Base-by-base conservation (phyloP, 306 rosid genomes). In the Trifolium fragiferum region DNA sequence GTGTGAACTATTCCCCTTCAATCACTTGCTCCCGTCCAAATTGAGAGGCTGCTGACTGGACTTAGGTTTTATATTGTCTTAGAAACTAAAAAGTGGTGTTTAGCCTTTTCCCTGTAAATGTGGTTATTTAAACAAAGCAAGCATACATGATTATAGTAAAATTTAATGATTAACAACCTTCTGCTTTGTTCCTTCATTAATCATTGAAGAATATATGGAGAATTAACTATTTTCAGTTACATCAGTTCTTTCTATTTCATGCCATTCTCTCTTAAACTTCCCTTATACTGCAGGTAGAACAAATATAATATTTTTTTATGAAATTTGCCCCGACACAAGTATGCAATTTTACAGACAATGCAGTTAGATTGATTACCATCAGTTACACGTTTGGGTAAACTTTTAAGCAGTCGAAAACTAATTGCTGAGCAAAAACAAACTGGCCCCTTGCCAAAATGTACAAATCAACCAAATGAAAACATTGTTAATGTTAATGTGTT, bases 251-350 rank as follows among this genome's bases (percentile, higher is more conserved):
- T 66, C 49, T 49, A 58, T 46, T 68, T 47, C 71, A 51, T 50
- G 19, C 18, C 53, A 64, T 19, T 71, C 66, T 65, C 60, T 72
- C 50, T 23, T 37, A 27, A 64, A 72, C 77, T 64, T 72, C 15
- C 32, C 30, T 5, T 70, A 33, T 11, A 58, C 37, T 47, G 10
- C 20, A 33, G 54, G 32, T 27, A 35, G 60, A 74, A 78, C 58
- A 44, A 15, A 27, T 23, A 15, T 59, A 27, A 9, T 51, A 12
- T 64, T 64, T 70, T 21, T 53, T 15, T 7, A 40, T 12, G 70
- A 60, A 32, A 70, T 73, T 68, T 61, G 19, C 14, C 5, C 11
- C 30, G 47, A 44, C 5, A 14, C 69, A 60, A 72, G 64, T 27
- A 67, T 60, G 8, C 44, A 77, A 68, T 38, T 61, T 62, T 49